Evolutionary conservation across 1,284 basidiomycete genomes (phyloP), one percentile per base, ranked within the genome.

Genomic region (Phylloporus sp.): DNA sequence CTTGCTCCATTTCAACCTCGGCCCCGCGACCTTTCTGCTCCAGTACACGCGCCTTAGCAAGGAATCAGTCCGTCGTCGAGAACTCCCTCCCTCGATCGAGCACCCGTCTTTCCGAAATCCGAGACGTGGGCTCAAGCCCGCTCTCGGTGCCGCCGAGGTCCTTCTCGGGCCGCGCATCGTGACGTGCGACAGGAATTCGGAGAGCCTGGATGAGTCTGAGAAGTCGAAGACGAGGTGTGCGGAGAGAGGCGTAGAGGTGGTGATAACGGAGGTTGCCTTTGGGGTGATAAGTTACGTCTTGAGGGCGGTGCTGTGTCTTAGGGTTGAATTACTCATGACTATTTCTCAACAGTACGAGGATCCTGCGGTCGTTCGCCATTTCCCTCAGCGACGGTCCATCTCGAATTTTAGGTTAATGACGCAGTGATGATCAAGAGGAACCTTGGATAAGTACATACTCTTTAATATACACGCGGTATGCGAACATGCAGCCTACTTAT

Each of bases 381-480:
- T 81, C 64, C 83, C 82, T 34, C 75, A 82, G 8, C 68, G 75
- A 26, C 76, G 74, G 50, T 80, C 80, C 18, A 73, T 81, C 2
- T 76, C 78, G 6, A 81, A 83, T 64, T 82, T 82, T 63, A 65
- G 68, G 37, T 63, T 74, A 50, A 84, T 83, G 82, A 51, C 49
- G 2, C 64, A 55, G 70, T 18, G 60, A 57, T 24, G 58, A 69
- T 64, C 59, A 47, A 32, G 40, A 10, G 68, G 57, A 6, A 32
- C 15, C 8, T 37, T 37, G 34, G 32, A 37, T 50, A 44, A 50
- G 39, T 2, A 31, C n/a, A n/a, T 26, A n/a, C 39, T 2, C 32
- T 31, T 44, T 63, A 37, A 10, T 22, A 10, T 37, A 3, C 13
- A 47, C 18, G 26, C 26, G 26, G 26, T 28, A 29, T 18, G 12